Evolutionary conservation across 2,329 filamentous ascomycete genomes (phyloP).

Genomic region (Alternaria triticimaculans): DNA sequence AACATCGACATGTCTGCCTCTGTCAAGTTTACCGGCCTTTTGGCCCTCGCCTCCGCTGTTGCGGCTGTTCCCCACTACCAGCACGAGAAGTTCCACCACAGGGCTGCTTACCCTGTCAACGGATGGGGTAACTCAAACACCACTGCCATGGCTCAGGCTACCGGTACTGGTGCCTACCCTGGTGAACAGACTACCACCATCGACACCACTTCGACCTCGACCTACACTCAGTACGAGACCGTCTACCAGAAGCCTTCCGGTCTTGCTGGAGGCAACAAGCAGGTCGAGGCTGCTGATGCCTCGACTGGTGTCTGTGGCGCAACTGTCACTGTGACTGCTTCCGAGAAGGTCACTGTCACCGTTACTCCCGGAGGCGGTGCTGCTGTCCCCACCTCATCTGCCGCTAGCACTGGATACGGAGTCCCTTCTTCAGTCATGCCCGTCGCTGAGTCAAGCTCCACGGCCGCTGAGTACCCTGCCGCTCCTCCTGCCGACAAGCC

Average conservation of each 20-base stretch:
- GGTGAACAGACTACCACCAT: constrained; percentile 35
- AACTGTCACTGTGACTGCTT: constrained; percentile 49
- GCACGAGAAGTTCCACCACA: constrained; percentile 40
- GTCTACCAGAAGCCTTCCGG: constrained; percentile 27
- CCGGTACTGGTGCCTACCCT: constrained; percentile 27
- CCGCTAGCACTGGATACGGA: constrained; percentile 11
- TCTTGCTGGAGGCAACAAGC: constrained; percentile 13
- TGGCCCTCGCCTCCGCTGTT: constrained; percentile 52
- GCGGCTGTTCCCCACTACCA: constrained; percentile 48
- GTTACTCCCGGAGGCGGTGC: constrained; percentile 39
- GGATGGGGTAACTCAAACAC: constrained; percentile 39
- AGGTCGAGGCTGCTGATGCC: constrained; percentile 28
- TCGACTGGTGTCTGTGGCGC: constrained; percentile 33
- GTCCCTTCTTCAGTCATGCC: constrained; percentile 15
- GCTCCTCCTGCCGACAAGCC: constrained; percentile 1
- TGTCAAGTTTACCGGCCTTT: constrained; percentile 49
- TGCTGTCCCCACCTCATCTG: constrained; percentile 22
- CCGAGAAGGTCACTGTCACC: constrained; percentile 51
- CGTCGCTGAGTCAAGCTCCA: constrained; percentile 8
- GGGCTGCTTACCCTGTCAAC: constrained; percentile 38
- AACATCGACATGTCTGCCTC: constrained; percentile 44
- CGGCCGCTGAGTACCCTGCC: constrained; percentile 14
- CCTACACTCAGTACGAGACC: constrained; percentile 36
- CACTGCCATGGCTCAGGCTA: constrained; percentile 28
- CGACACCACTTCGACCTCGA: constrained; percentile 32